phyloP scores from a whole-genome alignment of 1,139 yeast genomes.

The Pneumocystis canis region DNA sequence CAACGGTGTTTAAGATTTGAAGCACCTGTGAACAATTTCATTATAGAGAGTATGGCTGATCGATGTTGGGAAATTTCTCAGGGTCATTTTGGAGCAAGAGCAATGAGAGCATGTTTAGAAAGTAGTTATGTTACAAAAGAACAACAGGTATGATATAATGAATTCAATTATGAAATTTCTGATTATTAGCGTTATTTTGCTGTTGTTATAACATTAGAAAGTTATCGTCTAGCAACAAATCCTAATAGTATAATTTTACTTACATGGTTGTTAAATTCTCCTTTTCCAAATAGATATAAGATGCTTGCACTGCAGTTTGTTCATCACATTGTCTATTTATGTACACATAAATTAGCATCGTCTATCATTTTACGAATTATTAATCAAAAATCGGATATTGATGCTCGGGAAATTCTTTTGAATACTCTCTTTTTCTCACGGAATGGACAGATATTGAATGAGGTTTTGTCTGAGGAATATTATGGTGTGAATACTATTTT shows the following conservation, averaged over 20 bases:
- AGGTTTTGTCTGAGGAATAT: constrained; percentile 43
- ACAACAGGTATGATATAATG: constrained; percentile 31
- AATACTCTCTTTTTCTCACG: constrained; percentile 38
- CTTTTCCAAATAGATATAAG: constrained; percentile 44
- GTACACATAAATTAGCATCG: constrained; percentile 78
- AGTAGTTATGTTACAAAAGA: constrained; percentile 49
- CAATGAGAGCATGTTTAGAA: constrained; percentile 84
- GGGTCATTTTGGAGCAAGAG: constrained; percentile 90
- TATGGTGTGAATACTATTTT: constrained; percentile 79
- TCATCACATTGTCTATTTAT: constrained; percentile 48
- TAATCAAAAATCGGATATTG: constrained; percentile 46
- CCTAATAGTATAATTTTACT: constrained; percentile 77
- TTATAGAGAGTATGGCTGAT: constrained; percentile 68
- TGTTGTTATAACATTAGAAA: constrained; percentile 60
- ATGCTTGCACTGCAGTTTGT: constrained; percentile 44
- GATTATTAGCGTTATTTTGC: constrained; percentile 42
- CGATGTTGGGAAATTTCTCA: constrained; percentile 71
- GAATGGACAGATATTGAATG: constrained; percentile 24
- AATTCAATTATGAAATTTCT: not conserved
- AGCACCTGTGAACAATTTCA: constrained; percentile 74
- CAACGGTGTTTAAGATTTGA: constrained; percentile 90
- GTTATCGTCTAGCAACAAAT: constrained; percentile 68
- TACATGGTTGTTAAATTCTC: constrained; percentile 91
- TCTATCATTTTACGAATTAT: constrained; percentile 68
- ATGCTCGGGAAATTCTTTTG: constrained; percentile 48